Conservation (phyloP, 2,329 filamentous ascomycete genomes). For the Pseudocercospora vitis region DNA sequence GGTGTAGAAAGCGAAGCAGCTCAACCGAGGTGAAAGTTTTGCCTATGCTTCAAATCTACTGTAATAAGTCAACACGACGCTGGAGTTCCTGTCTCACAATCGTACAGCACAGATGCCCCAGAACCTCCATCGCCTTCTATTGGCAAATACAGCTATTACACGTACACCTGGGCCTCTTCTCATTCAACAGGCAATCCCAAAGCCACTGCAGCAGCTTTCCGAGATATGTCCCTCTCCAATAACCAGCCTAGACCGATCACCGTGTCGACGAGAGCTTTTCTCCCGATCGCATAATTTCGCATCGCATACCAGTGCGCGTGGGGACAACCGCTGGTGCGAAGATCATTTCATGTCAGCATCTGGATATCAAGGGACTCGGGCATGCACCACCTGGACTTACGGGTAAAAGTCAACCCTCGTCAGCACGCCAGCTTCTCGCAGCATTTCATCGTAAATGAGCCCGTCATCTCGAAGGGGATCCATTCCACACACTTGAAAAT, state of each 20-base stretch:
- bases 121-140: too few species aligned
- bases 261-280: constrained; percentile 34
- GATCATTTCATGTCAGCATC: too few species aligned
- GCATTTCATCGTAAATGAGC: constrained; percentile 52
- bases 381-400: too few species aligned
- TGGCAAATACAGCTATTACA: too few species aligned
- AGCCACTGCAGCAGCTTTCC: constrained; percentile 9
- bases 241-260: constrained; percentile 41
- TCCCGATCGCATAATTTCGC: constrained; percentile 32
- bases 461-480: constrained; percentile 56
- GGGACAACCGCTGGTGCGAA: constrained; percentile 37
- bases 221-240: constrained; percentile 27
- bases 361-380: too few species aligned
- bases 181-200: constrained; percentile 7
- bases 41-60: too few species aligned
- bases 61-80: too few species aligned
- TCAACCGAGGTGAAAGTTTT: too few species aligned
- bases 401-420: constrained; percentile 49
- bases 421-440: constrained; percentile 48
- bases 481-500: constrained; percentile 53
- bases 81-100: too few species aligned
- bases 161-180: too few species aligned
- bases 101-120: too few species aligned
- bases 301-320: constrained; percentile 44
- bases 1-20: too few species aligned